phyloP scores from a whole-genome alignment of 2,329 filamentous ascomycete species.

The Rhytidhysteron rufulum region DNA sequence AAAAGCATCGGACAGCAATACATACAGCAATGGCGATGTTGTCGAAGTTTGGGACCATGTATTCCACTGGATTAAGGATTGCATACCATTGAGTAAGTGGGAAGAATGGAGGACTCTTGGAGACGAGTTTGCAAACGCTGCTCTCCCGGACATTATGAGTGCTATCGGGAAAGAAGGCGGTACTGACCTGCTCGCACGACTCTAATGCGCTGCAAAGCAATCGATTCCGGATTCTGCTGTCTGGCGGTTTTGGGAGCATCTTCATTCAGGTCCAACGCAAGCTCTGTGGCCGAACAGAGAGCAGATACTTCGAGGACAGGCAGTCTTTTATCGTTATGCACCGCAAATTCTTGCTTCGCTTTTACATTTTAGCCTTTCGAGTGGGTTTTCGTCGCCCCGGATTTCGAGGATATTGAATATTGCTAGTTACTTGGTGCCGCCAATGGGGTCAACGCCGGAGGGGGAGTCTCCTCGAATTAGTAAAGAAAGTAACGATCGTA shows the following conservation, averaged over 20 bases:
- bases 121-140: not conserved
- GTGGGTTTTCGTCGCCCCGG: slow-evolving; percentile 1
- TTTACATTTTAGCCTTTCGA: not conserved
- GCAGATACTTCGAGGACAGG: not conserved
- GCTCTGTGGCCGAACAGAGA: not conserved
- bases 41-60: slow-evolving; percentile 1
- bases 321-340: not conserved
- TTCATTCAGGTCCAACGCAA: not conserved
- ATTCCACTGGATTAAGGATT: not conserved
- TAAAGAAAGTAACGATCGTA: not conserved
- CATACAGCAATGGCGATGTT: not conserved
- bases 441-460: not conserved
- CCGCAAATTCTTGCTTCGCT: not conserved
- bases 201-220: not conserved
- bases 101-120: not conserved
- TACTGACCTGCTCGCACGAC: not conserved
- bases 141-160: not conserved
- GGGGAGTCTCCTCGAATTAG: not conserved
- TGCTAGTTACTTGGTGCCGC: not conserved
- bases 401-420: slow-evolving; percentile 1
- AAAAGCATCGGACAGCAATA: not conserved
- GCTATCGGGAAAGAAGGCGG: not conserved
- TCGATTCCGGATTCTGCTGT: not conserved
- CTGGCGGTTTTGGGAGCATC: not conserved
- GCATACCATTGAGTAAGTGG: not conserved